Conservation (phyloP, 2,329 filamentous ascomycete species). For the Escovopsis sp. region DNA sequence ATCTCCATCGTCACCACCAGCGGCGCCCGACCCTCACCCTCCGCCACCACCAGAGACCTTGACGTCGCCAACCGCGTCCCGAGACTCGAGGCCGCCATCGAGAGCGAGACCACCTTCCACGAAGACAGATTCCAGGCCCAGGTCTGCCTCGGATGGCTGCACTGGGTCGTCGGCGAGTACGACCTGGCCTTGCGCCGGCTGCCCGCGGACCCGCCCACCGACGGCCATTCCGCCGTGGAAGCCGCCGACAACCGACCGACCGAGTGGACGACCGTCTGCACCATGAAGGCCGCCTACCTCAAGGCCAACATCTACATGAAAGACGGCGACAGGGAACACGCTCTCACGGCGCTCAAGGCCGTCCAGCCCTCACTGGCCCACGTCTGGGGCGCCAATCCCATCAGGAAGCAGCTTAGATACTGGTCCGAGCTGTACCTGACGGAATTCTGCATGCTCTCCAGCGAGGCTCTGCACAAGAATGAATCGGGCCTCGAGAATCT, state of each 20-base stretch:
- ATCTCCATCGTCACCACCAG: constrained; percentile 38
- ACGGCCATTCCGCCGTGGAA: too few species aligned
- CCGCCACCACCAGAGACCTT: constrained; percentile 26
- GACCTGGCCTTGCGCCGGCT: constrained; percentile 43
- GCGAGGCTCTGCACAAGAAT: constrained; percentile 38
- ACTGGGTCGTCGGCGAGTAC: constrained; percentile 63
- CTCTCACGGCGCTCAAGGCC: constrained; percentile 50
- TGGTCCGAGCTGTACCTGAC: constrained; percentile 70
- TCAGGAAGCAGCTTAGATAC: constrained; percentile 51
- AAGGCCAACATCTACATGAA: constrained; percentile 49
- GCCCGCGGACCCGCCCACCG: constrained; percentile 44
- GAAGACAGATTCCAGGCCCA: constrained; percentile 63
- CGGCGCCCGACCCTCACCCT: constrained; percentile 26
- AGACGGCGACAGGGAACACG: constrained; percentile 35
- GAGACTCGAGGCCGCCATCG: constrained; percentile 39
- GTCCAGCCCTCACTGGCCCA: constrained; percentile 46
- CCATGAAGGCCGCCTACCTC: constrained; percentile 64
- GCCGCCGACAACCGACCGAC: constrained; percentile 38
- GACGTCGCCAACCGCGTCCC: constrained; percentile 31
- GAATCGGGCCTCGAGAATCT: constrained; percentile 34
- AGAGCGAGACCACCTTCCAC: constrained; percentile 34
- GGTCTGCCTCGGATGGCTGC: constrained; percentile 71
- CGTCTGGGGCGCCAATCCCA: constrained; percentile 33
- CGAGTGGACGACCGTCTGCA: constrained; percentile 71
- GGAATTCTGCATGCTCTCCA: constrained; percentile 56